A percentile compares a stretch with the other conserved stretches of the same genome.
Evolutionary conservation across 495 filamentous ascomycete genomes (phyloP).

Genomic region (Podospora anserina): DNA sequence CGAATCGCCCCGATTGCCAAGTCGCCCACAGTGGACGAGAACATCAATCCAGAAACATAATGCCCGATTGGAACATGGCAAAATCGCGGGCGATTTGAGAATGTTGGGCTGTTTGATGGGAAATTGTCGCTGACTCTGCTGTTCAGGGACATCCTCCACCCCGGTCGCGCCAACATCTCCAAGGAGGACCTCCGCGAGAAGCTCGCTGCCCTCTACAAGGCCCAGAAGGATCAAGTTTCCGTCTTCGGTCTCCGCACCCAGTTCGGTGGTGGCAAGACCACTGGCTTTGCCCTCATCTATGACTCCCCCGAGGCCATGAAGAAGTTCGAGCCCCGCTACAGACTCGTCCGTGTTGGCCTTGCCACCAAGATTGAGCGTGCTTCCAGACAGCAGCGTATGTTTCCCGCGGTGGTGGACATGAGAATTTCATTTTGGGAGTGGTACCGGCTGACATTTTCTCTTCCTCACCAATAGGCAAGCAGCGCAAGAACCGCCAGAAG

Average conservation of each 20-base stretch:
- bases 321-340: slow-evolving; percentile 99
- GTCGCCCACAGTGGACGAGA: slow-evolving; percentile 10
- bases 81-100: background rate
- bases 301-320: slow-evolving; percentile 95
- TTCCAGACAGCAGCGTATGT: slow-evolving; percentile 98
- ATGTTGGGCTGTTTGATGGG: slow-evolving; percentile 15
- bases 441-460: slow-evolving; percentile 35
- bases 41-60: background rate
- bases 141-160: slow-evolving; percentile 95
- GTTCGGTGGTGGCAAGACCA: slow-evolving; percentile 99
- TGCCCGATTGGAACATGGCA: background rate
- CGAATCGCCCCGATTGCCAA: slow-evolving; percentile 6
- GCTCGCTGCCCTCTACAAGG: slow-evolving; percentile 94
- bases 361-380: slow-evolving; percentile 93
- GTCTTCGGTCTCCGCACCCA: slow-evolving; percentile 98
- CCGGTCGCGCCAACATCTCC: slow-evolving; percentile 94
- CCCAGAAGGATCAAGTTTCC: slow-evolving; percentile 90
- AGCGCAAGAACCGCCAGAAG: slow-evolving; percentile 99
- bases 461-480: slow-evolving; percentile 73
- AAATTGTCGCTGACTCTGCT: slow-evolving; percentile 8
- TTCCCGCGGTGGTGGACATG: background rate
- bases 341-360: slow-evolving; percentile 85
- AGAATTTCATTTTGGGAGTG: background rate
- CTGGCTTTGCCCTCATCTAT: slow-evolving; percentile 98
- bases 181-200: slow-evolving; percentile 97